Evolutionary conservation across 139 green algal genomes (phyloP).

Genomic region (Ettlia oleoabundans): DNA sequence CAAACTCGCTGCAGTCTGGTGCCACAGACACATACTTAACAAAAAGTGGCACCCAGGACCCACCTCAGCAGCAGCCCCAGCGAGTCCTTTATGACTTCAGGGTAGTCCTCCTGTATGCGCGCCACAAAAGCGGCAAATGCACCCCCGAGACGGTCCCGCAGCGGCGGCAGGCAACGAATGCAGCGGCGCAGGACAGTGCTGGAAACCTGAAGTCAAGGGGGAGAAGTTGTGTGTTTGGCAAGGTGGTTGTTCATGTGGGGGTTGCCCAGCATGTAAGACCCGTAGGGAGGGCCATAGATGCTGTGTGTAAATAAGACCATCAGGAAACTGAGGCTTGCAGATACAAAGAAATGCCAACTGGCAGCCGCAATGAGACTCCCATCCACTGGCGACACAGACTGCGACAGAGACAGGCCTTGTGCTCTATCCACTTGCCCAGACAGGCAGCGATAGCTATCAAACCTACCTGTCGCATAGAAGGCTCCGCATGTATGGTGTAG

Average conservation of each 20-base stretch:
- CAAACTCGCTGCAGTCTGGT: background rate
- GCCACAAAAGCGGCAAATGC: slow-evolving; percentile 58
- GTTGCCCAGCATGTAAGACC: too few relatives aligned
- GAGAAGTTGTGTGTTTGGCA: too few relatives aligned
- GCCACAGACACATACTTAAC: background rate
- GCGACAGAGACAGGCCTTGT: too few relatives aligned
- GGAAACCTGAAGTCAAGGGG: slow-evolving; percentile 13
- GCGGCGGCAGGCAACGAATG: slow-evolving; percentile 61
- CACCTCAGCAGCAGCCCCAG: slow-evolving; percentile 25
- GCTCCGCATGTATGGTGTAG: slow-evolving; percentile 58
- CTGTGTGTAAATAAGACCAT: too few relatives aligned
- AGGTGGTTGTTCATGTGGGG: too few relatives aligned
- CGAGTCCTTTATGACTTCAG: slow-evolving; percentile 51
- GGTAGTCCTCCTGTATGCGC: slow-evolving; percentile 72
- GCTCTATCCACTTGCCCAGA: too few relatives aligned
- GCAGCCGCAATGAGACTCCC: too few relatives aligned
- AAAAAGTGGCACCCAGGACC: too few relatives aligned
- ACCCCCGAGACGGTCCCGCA: slow-evolving; percentile 69
- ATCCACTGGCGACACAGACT: too few relatives aligned
- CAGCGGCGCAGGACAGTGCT: slow-evolving; percentile 60
- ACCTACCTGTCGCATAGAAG: slow-evolving; percentile 22
- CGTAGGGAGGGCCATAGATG: background rate
- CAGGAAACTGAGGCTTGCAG: too few relatives aligned
- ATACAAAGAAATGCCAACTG: too few relatives aligned
- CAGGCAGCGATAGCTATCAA: too few relatives aligned